Percentiles rank a stretch among this genome's conserved stretches.
Conservation (phyloP, 768 basidiomycete genomes). For the Favolaschia claudopus region DNA sequence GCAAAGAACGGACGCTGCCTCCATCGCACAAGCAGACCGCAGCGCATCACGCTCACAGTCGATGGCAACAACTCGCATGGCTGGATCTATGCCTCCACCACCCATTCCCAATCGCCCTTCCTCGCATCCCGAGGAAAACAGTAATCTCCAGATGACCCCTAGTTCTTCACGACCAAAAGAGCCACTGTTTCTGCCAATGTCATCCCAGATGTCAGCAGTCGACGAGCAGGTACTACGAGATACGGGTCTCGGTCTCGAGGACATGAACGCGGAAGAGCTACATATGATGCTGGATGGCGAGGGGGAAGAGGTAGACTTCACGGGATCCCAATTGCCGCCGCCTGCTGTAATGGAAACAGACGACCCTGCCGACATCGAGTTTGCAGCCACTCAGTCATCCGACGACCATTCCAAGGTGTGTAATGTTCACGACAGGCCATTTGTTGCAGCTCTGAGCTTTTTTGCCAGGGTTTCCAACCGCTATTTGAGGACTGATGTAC, state of each 20-base stretch:
- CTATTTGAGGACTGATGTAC: constrained; percentile 56
- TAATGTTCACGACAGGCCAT: no score
- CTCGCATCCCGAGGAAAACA: constrained; percentile 5
- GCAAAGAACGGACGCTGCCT: constrained; percentile 41
- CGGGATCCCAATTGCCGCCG: constrained; percentile 36
- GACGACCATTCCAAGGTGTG: constrained; percentile 42
- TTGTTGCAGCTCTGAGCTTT: constrained; percentile 8
- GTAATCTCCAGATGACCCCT: constrained; percentile 16
- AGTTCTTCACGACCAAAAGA: constrained; percentile 32
- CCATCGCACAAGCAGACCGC: constrained; percentile 24
- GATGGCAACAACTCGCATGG: constrained; percentile 28
- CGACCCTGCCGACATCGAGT: constrained; percentile 43
- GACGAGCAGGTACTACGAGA: constrained; percentile 60
- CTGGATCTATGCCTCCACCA: constrained; percentile 52
- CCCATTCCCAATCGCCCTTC: constrained; percentile 34
- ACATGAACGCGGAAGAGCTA: constrained; percentile 70
- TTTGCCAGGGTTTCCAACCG: constrained; percentile 52
- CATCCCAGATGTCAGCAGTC: constrained; percentile 67
- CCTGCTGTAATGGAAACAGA: constrained; percentile 31
- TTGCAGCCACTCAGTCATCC: constrained; percentile 50
- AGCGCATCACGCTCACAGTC: constrained; percentile 30
- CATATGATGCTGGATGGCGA: constrained; percentile 66
- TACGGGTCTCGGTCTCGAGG: constrained; percentile 72
- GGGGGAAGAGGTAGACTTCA: constrained; percentile 60
- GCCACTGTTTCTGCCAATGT: constrained; percentile 54